Evolutionary conservation across 2,329 filamentous ascomycete genomes (phyloP).

Genomic region (Phialophora verrucosa): DNA sequence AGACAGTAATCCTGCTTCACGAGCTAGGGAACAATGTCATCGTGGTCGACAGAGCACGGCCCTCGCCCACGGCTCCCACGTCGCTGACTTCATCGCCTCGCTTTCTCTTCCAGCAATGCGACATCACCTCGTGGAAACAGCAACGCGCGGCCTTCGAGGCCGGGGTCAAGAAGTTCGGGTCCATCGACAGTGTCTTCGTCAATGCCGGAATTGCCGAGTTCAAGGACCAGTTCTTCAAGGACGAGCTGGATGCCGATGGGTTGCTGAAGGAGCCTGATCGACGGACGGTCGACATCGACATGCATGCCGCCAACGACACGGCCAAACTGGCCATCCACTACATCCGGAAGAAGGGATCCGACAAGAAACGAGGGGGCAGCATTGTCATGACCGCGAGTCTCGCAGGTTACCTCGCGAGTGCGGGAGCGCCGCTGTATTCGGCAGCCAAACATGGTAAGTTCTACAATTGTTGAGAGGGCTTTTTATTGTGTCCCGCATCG

Average conservation of each 20-base stretch:
- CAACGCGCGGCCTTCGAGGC: slow-evolving; percentile 54
- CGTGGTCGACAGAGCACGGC: slow-evolving; percentile 47
- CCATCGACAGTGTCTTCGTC: slow-evolving; percentile 56
- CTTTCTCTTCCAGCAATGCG: slow-evolving; percentile 49
- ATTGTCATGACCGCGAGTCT: slow-evolving; percentile 57
- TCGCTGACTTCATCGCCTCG: slow-evolving; percentile 41
- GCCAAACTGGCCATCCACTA: slow-evolving; percentile 57
- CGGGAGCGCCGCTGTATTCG: slow-evolving; percentile 55
- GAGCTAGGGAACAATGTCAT: slow-evolving; percentile 49
- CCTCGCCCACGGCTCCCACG: slow-evolving; percentile 39
- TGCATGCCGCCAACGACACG: slow-evolving; percentile 55
- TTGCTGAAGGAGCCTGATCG: slow-evolving; percentile 55
- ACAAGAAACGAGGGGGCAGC: slow-evolving; percentile 48
- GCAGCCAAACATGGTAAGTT: slow-evolving; percentile 56
- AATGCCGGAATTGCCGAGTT: slow-evolving; percentile 58
- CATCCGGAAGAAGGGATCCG: slow-evolving; percentile 44
- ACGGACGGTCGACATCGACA: slow-evolving; percentile 53
- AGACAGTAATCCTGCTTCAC: slow-evolving; percentile 49
- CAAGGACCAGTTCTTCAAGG: slow-evolving; percentile 57
- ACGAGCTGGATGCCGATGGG: slow-evolving; percentile 50
- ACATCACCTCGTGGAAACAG: slow-evolving; percentile 54
- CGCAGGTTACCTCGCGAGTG: slow-evolving; percentile 56
- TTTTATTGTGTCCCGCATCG: neutral
- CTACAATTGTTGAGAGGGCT: neutral
- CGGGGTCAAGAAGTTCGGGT: slow-evolving; percentile 50